Evolutionary conservation across 2,329 filamentous ascomycete species (phyloP).

Genomic region (Nannizzia gypsea): DNA sequence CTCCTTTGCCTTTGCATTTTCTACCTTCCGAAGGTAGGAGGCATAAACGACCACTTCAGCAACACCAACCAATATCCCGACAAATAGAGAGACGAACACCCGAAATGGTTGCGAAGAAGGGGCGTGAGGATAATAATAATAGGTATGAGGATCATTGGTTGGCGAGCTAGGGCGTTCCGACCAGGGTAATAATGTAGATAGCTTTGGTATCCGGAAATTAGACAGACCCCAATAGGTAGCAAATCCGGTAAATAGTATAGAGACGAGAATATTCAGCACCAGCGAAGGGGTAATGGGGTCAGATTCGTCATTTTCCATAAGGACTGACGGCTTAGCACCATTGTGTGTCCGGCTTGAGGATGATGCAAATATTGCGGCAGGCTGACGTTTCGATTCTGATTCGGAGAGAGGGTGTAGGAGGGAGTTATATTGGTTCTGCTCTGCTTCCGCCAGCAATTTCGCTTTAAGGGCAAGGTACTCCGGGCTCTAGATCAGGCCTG

Average conservation of each 20-base stretch:
- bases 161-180: constrained; percentile 8
- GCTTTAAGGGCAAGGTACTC: constrained; percentile 86
- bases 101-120: constrained; percentile 25
- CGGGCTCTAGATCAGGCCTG: constrained; percentile 45
- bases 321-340: constrained; percentile 23
- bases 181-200: constrained; percentile 14
- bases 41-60: constrained; percentile 38
- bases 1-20: constrained; percentile 29
- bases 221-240: constrained; percentile 35
- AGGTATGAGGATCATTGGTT: constrained; percentile 4
- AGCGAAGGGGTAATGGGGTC: constrained; percentile 41
- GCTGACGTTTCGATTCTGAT: constrained; percentile 19
- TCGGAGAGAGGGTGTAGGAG: constrained; percentile 55
- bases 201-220: constrained; percentile 25
- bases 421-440: constrained; percentile 67
- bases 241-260: constrained; percentile 57
- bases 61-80: constrained; percentile 33
- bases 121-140: constrained; percentile 13
- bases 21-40: constrained; percentile 36
- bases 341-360: constrained; percentile 37
- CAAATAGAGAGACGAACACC: constrained; percentile 31
- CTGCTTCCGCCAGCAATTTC: constrained; percentile 68
- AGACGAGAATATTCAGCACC: constrained; percentile 81
- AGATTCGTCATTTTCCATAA: constrained; percentile 30
- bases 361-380: constrained; percentile 40